Percentiles rank a stretch among this genome's conserved stretches.
Conservation (phyloP, 805 yeast genomes). For the Suhomyces sp. region DNA sequence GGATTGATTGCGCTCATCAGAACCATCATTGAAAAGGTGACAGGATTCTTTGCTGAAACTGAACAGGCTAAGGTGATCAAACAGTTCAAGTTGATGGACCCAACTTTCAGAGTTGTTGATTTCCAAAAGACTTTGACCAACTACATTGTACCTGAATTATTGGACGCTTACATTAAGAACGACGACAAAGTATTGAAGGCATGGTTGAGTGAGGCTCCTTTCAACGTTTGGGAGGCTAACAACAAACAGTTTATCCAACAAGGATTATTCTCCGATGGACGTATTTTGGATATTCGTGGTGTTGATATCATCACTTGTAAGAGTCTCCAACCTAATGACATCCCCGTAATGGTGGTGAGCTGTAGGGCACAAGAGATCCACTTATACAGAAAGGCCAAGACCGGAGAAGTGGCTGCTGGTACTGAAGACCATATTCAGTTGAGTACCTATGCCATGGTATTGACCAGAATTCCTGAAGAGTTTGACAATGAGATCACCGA, state of each 20-base stretch:
- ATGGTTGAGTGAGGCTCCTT: conserved; percentile 98
- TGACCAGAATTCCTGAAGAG: conserved; percentile 90
- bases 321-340: conserved; percentile 83
- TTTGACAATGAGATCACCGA: conserved; percentile 87
- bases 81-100: conserved; percentile 85
- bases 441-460: conserved; percentile 94
- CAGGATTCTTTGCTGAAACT: conserved; percentile 92
- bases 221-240: conserved; percentile 88
- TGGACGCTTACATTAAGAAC: conserved; percentile 93
- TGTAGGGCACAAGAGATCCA: conserved; percentile 97
- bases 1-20: conserved; percentile 81
- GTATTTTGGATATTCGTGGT: conserved; percentile 90
- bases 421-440: conserved; percentile 88
- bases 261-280: conserved; percentile 87
- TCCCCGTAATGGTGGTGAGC: conserved; percentile 89
- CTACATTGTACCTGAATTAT: conserved; percentile 89
- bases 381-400: conserved; percentile 81
- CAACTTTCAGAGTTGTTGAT: conserved; percentile 73
- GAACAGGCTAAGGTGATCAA: conserved; percentile 92
- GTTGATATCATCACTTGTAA: conserved; percentile 89
- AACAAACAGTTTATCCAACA: conserved; percentile 91
- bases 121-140: conserved; percentile 84
- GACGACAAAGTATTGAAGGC: conserved; percentile 77
- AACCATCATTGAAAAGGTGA: conserved; percentile 73
- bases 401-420: conserved; percentile 95